These are phyloP conservation scores for Lyophyllum decastes DNA, from an alignment of 768 basidiomycete species.

Conservation along the genomic window DNA sequence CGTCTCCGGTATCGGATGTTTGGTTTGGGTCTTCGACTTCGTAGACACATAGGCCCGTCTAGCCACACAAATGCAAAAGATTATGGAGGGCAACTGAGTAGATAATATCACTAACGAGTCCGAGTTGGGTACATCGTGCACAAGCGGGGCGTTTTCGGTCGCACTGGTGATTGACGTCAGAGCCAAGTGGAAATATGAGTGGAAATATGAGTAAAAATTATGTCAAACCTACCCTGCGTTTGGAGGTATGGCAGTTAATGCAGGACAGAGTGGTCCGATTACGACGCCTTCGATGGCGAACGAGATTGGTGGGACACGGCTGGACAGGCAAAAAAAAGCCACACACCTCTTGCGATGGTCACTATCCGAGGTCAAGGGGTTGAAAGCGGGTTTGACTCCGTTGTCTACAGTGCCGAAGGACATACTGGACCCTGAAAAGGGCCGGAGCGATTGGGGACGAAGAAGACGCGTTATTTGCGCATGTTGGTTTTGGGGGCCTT, in stretches of 20 bases:
- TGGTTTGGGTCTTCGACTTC: constrained; percentile 78
- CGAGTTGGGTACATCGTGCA: constrained; percentile 50
- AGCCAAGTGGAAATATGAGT: neutral
- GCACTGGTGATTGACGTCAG: constrained; percentile 33
- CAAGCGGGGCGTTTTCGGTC: constrained; percentile 53
- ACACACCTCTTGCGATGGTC: constrained; percentile 54
- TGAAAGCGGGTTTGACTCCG: constrained; percentile 22
- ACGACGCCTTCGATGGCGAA: constrained; percentile 42
- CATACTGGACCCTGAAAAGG: constrained; percentile 16
- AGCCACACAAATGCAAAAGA: neutral
- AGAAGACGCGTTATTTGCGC: constrained; percentile 8
- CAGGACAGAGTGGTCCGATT: constrained; percentile 77
- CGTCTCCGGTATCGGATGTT: constrained; percentile 55
- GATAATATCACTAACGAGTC: constrained; percentile 34
- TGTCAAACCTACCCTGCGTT: too few species aligned
- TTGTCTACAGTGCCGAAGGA: constrained; percentile 28
- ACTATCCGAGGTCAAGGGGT: constrained; percentile 39
- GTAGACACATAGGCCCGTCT: constrained; percentile 85
- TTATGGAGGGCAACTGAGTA: neutral
- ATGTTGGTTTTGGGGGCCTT: neutral
- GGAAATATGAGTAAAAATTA: neutral
- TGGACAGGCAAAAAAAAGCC: neutral
- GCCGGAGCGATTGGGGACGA: neutral
- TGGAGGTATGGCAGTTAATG: constrained; percentile 72
- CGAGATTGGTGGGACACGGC: neutral